Evolutionary conservation across 345 rosid species (phyloP).

Genomic region (Eucalyptus pauciflora): DNA sequence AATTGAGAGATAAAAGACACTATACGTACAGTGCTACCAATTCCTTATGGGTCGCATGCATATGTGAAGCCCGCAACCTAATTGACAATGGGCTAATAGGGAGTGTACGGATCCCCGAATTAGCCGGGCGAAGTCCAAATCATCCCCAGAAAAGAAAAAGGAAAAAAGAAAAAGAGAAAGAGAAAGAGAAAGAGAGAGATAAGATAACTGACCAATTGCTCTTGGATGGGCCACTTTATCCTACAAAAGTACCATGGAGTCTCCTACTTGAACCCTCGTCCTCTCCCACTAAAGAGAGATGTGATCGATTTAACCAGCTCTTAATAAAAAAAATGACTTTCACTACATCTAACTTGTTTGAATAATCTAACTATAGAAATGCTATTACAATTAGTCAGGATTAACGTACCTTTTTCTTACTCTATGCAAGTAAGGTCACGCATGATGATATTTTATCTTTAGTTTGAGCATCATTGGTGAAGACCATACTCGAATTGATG

Average conservation of each 20-base stretch:
- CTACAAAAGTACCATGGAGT: neutral
- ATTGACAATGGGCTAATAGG: neutral
- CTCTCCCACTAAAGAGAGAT: neutral
- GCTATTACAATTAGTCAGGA: neutral
- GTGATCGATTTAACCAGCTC: neutral
- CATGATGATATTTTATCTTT: neutral
- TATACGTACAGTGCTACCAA: neutral
- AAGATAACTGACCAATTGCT: neutral
- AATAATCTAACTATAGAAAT: neutral
- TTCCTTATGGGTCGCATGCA: neutral
- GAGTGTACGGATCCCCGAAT: neutral
- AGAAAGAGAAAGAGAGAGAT: neutral
- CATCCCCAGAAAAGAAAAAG: fast-evolving
- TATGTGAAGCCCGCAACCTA: neutral
- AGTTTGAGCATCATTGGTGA: neutral
- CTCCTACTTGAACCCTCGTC: neutral
- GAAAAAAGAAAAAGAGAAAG: neutral
- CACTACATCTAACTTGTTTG: neutral
- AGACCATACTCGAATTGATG: neutral
- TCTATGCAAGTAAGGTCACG: neutral
- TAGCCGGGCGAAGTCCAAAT: neutral
- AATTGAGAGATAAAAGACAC: neutral
- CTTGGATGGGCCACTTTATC: neutral
- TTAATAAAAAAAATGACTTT: neutral
- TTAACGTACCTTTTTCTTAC: neutral